Base-by-base conservation (phyloP, 148 eudicot species). In the Cornus kousa region DNA sequence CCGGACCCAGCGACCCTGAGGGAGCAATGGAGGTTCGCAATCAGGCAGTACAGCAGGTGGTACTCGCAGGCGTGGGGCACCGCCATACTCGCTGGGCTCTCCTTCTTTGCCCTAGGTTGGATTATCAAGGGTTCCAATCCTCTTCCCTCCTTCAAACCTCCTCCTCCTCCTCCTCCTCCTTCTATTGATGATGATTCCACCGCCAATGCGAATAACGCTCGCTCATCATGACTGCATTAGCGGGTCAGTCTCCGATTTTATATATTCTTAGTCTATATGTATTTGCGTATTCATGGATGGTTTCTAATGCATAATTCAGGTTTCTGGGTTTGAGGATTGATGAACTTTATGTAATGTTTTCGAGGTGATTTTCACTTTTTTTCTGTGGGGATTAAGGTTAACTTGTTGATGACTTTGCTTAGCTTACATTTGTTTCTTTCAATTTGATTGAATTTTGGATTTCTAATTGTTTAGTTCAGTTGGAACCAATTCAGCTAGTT, bases 31-130 rank as follows among this genome's bases (percentile, higher is more conserved):
- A 87, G 82, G 84, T 95, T 75, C 75, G 98, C 98, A 1, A 90
- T 86, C 13, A 87, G 85, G 80, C 97, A 93, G 83, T 95, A 93
- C 88, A 90, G 96, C 73, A 85, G 77, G 75, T 96, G 99, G 99
- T 96, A 96, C 79, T 91, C 98, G 14, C 95, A 92, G 33, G 99
- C 99, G 19, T 96, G 99, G 99, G 99, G 99, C 9, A 88, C 97
- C 20, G 99, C 99, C 72, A 96, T 94, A 70, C 88, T 96, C 39
- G 99, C 99, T 8, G 99, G 99, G 4, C 83, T 86, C 10, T 90
- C 98, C 8, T 94, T 94, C 79, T 96, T 92, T 78, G 99, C 99
- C 39, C 91, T 94, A 19, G 99, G 99, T 74, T 96, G 99, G 99
- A 37, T 92, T 77, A 88, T 93, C 62, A 96, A 94, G 73, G 98